Conservation (phyloP, 768 basidiomycete species). For the Trametes meyenii region DNA sequence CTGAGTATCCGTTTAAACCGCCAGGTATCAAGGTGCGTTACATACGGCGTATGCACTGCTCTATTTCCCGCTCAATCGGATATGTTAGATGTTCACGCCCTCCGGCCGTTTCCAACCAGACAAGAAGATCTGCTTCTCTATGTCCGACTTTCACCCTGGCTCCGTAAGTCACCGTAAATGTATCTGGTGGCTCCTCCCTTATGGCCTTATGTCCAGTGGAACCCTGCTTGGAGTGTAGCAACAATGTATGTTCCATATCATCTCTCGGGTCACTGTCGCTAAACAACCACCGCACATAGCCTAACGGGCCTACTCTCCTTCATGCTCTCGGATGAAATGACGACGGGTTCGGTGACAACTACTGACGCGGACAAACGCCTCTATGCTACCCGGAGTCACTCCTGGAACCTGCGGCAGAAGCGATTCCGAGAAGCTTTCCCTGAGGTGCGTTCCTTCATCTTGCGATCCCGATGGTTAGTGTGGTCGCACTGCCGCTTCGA, state of each 20-base stretch:
- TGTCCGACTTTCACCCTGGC: slow-evolving; percentile 95
- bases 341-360: slow-evolving; percentile 88
- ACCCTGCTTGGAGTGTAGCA: slow-evolving; percentile 93
- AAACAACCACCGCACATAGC: slow-evolving; percentile 43
- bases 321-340: slow-evolving; percentile 96
- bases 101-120: slow-evolving; percentile 90
- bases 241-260: slow-evolving; percentile 69
- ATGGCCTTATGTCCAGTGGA: slow-evolving; percentile 60
- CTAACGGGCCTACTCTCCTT: slow-evolving; percentile 92
- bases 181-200: neutral
- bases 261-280: neutral
- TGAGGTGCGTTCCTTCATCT: slow-evolving; percentile 58
- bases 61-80: neutral
- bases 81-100: slow-evolving; percentile 80
- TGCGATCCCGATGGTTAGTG: neutral
- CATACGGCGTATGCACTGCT: neutral
- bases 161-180: slow-evolving; percentile 53
- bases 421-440: slow-evolving; percentile 89
- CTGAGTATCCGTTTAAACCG: slow-evolving; percentile 96
- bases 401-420: slow-evolving; percentile 79
- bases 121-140: slow-evolving; percentile 97
- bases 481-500: neutral
- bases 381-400: slow-evolving; percentile 79
- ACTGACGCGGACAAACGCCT: slow-evolving; percentile 75
- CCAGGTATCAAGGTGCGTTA: slow-evolving; percentile 87